Evolutionary conservation across 345 rosid genomes (phyloP), one percentile per base, ranked within the genome.

Genomic region (Populus tremula): DNA sequence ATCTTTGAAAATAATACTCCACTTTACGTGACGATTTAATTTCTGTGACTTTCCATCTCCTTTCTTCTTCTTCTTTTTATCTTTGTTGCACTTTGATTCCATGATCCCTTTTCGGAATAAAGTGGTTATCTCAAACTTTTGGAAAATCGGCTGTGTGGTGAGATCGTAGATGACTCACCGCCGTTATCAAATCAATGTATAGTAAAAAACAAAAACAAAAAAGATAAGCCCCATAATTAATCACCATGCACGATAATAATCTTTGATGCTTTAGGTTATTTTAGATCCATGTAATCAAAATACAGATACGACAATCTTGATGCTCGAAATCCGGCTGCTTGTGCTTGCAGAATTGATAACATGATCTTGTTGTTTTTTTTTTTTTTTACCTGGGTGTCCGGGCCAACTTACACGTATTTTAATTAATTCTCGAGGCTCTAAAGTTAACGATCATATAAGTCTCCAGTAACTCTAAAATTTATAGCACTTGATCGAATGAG

Each of bases 401-500:
- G 0, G 3, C 0, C 0, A 4, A 3, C 0, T 33, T 33, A 0
- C 1, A 0, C 0, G 5, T 0, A 33, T 0, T 0, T 4, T 3
- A 0, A 33, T 0, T 33, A 33, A 33, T 33, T 4, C 0, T 33
- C 0, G 0, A 33, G 0, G 0, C 0, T 4, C 0, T 33, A 0
- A 33, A 33, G 5, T 33, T 33, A 33, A 33, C 0, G 0, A 33
- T 0, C 0, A 33, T 0, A 0, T 33, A 33, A 33, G 4, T 0
- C 5, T 33, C 0, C 5, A 4, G 0, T 4, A 0, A 4, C 0
- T 0, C 5, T 33, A 33, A 33, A 0, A 33, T 33, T 33, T 4
- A 0, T 33, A 4, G 0, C 0, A 33, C 5, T 33, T 0, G 4
- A 33, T 27, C 27, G 27, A 33, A 4, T 33, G 0, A 33, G 27